These are phyloP conservation scores for Botryotinia globosa DNA, from an alignment of 2,329 filamentous ascomycete species.

Conservation along the genomic window DNA sequence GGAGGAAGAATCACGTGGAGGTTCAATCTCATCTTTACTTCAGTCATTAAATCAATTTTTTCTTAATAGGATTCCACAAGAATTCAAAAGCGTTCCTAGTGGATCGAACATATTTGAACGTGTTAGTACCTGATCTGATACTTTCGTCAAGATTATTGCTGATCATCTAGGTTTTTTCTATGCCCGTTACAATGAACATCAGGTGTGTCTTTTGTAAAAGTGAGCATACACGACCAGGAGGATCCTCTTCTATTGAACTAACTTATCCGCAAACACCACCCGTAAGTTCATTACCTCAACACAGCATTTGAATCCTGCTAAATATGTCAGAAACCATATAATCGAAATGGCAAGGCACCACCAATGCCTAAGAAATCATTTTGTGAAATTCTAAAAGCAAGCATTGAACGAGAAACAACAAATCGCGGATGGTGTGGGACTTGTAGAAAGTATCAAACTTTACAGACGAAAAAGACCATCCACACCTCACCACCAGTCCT, in stretches of 20 bases:
- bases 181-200: constrained; percentile 69
- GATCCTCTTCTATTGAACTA: constrained; percentile 80
- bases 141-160: constrained; percentile 25
- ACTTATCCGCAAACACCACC: constrained; percentile 61
- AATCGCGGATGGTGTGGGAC: constrained; percentile 90
- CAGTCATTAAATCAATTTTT: constrained; percentile 85
- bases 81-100: constrained; percentile 67
- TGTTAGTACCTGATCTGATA: constrained; percentile 40
- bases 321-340: constrained; percentile 45
- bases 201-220: constrained; percentile 83
- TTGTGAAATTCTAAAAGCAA: constrained; percentile 87
- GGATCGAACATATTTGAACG: constrained; percentile 67
- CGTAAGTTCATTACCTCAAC: constrained; percentile 28
- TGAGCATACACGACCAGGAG: constrained; percentile 76
- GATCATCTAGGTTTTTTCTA: constrained; percentile 57
- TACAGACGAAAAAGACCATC: constrained; percentile 81
- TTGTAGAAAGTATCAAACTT: constrained; percentile 86
- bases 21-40: constrained; percentile 74
- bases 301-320: constrained; percentile 20
- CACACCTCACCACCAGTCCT: constrained; percentile 80
- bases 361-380: constrained; percentile 64
- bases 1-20: constrained; percentile 75
- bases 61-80: constrained; percentile 73
- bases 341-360: constrained; percentile 51
- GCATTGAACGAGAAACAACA: constrained; percentile 83